Evolutionary conservation across 1,139 yeast genomes (phyloP), one percentile per base, ranked within the genome.

Genomic region (Candida tetrigidarum): DNA sequence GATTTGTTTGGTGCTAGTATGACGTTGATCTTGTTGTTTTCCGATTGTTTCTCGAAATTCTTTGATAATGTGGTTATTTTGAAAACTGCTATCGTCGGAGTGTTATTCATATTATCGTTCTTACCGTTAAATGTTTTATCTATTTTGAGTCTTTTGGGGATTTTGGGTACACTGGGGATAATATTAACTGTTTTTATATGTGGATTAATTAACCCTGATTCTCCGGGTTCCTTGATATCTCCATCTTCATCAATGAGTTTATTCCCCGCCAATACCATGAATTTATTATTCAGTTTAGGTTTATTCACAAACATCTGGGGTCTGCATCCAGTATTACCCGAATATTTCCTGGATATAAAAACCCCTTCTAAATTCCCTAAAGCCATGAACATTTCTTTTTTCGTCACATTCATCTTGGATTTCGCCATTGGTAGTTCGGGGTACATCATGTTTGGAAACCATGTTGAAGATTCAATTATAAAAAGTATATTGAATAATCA

Each of bases 231-330:
- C 0, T 67, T 88, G 35, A 52, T 82, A 6, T 59, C 70, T 16
- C 86, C 89, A 2, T 81, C 80, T 58, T 37, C 52, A 2, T 69
- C 76, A 0, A 66, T 71, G 43, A 46, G 78, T 42, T 78, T 80
- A 71, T 96, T 96, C 1, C 59, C 64, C 10, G 36, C 12, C 3
- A 70, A 74, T 36, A 61, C 71, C 52, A 63, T 64, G 26, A 67
- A 74, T 35, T 72, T 84, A 4, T 72, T 88, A 22, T 67, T 86
- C 29, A 76, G 90, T 4, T 74, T 86, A 50, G 96, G 96, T 5
- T 76, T 88, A 36, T 78, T 86, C 53, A 84, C 88, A 84, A 87
- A 95, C 7, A 92, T 93, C 12, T 88, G 93, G 88, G 95, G 96
- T 50, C 96, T 96, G 3, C 96, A 88, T 62, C 91, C 95, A 1